phyloP scores from a whole-genome alignment of 1,139 yeast genomes.

The Suhomyces choctaworum region DNA sequence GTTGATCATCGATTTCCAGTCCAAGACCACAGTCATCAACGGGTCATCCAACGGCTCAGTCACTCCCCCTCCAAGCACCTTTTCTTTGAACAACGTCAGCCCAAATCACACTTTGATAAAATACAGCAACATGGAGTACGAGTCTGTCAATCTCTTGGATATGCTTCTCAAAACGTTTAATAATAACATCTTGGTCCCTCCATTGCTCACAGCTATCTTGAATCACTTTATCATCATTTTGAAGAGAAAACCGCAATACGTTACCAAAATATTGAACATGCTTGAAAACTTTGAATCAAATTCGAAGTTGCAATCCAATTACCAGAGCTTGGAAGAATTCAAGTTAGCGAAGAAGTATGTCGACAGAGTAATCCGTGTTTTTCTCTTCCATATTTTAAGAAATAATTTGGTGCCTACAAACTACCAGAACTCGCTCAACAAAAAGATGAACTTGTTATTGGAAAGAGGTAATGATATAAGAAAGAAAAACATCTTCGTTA shows the following conservation, averaged over 20 bases:
- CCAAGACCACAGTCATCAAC: slow-evolving; percentile 44
- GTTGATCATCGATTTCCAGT: slow-evolving; percentile 69
- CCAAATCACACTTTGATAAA: slow-evolving; percentile 69
- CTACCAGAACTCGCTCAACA: slow-evolving; percentile 30
- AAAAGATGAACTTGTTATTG: slow-evolving; percentile 31
- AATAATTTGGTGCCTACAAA: slow-evolving; percentile 36
- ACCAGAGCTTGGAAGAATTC: slow-evolving; percentile 45
- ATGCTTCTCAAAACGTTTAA: slow-evolving; percentile 56
- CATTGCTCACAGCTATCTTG: slow-evolving; percentile 55
- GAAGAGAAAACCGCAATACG: slow-evolving; percentile 57
- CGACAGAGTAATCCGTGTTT: slow-evolving; percentile 41
- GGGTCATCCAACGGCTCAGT: slow-evolving; percentile 11
- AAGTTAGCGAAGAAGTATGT: slow-evolving; percentile 44
- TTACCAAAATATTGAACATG: slow-evolving; percentile 42
- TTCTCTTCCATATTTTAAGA: slow-evolving; percentile 38
- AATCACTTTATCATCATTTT: slow-evolving; percentile 53
- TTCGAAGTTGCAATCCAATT: slow-evolving; percentile 44
- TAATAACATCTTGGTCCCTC: slow-evolving; percentile 56
- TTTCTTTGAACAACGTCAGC: slow-evolving; percentile 60
- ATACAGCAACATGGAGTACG: slow-evolving; percentile 58
- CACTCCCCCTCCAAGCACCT: slow-evolving; percentile 24
- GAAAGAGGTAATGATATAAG: slow-evolving; percentile 46
- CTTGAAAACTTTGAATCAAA: slow-evolving; percentile 38
- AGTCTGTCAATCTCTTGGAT: slow-evolving; percentile 71
- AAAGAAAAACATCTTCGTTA: slow-evolving; percentile 38